Conservation (phyloP, 805 yeast genomes). For the Ogataea minuta region DNA sequence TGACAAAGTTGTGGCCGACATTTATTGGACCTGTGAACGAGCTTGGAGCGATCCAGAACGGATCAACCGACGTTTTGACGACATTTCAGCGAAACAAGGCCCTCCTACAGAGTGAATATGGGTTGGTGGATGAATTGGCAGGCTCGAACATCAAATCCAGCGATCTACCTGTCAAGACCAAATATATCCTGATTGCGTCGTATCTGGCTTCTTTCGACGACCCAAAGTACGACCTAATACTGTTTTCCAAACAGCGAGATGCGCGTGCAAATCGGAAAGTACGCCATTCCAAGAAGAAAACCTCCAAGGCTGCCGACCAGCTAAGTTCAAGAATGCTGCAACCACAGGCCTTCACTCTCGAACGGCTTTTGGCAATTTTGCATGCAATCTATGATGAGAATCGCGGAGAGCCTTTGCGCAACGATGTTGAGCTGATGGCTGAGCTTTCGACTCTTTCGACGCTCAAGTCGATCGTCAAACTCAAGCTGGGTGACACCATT, state of each 20-base stretch:
- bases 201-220: conserved; percentile 80
- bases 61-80: conserved; percentile 29
- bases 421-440: conserved; percentile 37
- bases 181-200: conserved; percentile 75
- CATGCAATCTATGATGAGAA: conserved; percentile 57
- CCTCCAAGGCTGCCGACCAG: conserved; percentile 37
- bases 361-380: conserved; percentile 75
- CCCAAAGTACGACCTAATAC: conserved; percentile 62
- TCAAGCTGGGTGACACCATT: conserved; percentile 41
- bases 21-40: conserved; percentile 29
- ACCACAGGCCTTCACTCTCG: conserved; percentile 75
- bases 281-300: conserved; percentile 25
- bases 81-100: conserved; percentile 27
- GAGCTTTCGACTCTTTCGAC: conserved; percentile 38
- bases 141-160: conserved; percentile 7
- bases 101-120: conserved; percentile 26
- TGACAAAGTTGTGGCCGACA: conserved; percentile 31
- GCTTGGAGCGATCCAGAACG: conserved; percentile 18
- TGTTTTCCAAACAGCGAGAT: conserved; percentile 63
- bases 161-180: conserved; percentile 59
- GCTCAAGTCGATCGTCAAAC: conserved; percentile 29
- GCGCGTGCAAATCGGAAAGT: conserved; percentile 40
- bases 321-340: conserved; percentile 61
- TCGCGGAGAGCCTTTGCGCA: conserved; percentile 35
- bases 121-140: conserved; percentile 23